These are phyloP conservation scores for Neltuma alba DNA, from an alignment of 306 rosid genomes.

Conservation along the genomic window DNA sequence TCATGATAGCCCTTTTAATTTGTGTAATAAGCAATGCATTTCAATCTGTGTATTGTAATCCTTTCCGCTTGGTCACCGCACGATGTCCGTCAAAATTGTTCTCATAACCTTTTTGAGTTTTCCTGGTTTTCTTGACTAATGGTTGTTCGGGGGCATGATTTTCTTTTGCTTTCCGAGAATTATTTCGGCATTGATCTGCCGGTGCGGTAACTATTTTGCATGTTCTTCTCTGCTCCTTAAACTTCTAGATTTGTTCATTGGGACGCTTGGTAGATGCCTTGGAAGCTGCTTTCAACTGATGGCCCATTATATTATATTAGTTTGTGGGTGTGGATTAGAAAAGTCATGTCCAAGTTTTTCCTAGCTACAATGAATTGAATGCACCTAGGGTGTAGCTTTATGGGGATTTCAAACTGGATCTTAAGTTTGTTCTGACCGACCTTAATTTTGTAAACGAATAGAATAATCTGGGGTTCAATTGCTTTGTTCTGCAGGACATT, in stretches of 20 bases:
- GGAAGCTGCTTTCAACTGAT: background rate
- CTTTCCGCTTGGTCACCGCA: background rate
- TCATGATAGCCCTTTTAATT: background rate
- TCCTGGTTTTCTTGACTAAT: background rate
- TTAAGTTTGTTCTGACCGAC: background rate
- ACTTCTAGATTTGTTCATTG: background rate
- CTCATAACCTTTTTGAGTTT: background rate
- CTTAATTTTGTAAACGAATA: background rate
- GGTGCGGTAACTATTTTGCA: background rate
- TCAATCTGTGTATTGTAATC: background rate
- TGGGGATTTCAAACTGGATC: too few species aligned
- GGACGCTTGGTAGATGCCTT: background rate
- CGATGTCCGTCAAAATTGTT: background rate
- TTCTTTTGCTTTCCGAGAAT: too few species aligned
- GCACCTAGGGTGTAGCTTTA: background rate
- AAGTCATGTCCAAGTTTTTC: background rate
- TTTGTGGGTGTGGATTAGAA: background rate
- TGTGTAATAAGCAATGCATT: background rate
- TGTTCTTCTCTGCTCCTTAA: background rate
- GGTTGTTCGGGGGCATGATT: background rate
- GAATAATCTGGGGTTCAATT: background rate
- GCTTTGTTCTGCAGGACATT: background rate
- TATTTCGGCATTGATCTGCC: background rate
- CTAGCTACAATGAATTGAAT: background rate
- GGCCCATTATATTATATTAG: background rate